Evolutionary conservation across 352 stramenopile genomes (phyloP).

Genomic region (Phytophthora agathidicida): DNA sequence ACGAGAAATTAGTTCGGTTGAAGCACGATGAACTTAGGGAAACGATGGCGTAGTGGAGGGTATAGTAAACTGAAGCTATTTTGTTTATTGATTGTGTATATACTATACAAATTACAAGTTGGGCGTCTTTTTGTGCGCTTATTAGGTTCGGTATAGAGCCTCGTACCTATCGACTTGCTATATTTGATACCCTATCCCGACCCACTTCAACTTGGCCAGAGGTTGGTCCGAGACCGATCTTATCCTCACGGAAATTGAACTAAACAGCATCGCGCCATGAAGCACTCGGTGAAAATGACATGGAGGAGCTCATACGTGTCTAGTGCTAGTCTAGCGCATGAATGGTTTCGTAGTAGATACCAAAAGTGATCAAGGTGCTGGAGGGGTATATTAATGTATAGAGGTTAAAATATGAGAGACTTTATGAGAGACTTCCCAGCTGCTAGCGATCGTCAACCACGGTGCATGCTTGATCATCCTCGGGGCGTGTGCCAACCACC

Average conservation of each 20-base stretch:
- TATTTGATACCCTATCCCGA: constrained; percentile 15
- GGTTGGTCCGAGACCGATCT: too few species aligned
- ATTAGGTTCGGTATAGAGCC: constrained; percentile 18
- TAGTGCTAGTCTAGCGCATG: too few species aligned
- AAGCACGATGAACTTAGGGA: too few species aligned
- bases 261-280: not conserved
- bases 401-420: constrained; percentile 24
- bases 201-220: constrained; percentile 19
- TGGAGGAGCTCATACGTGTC: not conserved
- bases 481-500: constrained; percentile 17
- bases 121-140: not conserved
- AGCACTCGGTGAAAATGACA: not conserved
- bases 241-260: not conserved
- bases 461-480: constrained; percentile 2
- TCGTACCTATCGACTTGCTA: not conserved
- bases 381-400: constrained; percentile 15
- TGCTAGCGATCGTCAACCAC: constrained; percentile 18
- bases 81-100: not conserved
- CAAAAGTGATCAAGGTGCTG: too few species aligned
- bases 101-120: not conserved
- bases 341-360: too few species aligned
- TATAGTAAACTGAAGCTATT: constrained; percentile 4
- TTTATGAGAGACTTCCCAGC: constrained; percentile 35
- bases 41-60: too few species aligned
- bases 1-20: too few species aligned